Conservation (phyloP, 768 basidiomycete genomes). For the Mycena floridula region DNA sequence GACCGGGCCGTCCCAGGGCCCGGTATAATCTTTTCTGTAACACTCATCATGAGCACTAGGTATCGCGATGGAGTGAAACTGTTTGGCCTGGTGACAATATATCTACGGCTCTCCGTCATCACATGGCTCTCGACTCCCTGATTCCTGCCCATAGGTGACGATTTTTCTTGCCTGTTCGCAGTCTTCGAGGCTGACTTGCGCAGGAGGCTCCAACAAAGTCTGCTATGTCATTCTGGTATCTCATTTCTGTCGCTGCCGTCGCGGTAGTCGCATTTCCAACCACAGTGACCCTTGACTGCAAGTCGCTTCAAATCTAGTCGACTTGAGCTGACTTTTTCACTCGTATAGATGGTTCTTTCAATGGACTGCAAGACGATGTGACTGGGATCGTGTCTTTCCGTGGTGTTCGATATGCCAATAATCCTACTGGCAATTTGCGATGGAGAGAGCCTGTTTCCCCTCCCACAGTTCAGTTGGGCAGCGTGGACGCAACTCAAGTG, state of each 20-base stretch:
- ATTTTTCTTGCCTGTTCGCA: neutral
- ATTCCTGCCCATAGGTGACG: too few relatives aligned
- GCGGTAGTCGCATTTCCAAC: too few relatives aligned
- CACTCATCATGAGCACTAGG: too few relatives aligned
- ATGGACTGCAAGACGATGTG: slow-evolving; percentile 21
- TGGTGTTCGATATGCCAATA: slow-evolving; percentile 33
- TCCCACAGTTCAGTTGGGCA: slow-evolving; percentile 28
- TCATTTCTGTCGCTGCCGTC: too few relatives aligned
- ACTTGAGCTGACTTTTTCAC: neutral
- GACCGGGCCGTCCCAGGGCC: too few relatives aligned
- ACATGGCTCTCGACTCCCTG: too few relatives aligned
- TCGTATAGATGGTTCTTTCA: slow-evolving; percentile 30
- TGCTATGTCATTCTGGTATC: too few relatives aligned
- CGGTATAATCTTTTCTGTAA: too few relatives aligned
- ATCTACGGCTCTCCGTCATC: too few relatives aligned
- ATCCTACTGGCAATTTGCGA: slow-evolving; percentile 32
- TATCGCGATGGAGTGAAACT: too few relatives aligned
- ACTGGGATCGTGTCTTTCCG: slow-evolving; percentile 32
- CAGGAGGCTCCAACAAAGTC: too few relatives aligned
- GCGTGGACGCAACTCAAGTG: slow-evolving; percentile 30
- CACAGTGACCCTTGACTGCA: slow-evolving; percentile 19
- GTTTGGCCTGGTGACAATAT: too few relatives aligned
- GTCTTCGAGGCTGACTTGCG: slow-evolving; percentile 3
- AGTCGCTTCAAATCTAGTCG: neutral
- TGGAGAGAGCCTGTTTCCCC: slow-evolving; percentile 36